Evolutionary conservation across 176 grass and related monocot species (phyloP).

Genomic region (Oryza brachyantha): DNA sequence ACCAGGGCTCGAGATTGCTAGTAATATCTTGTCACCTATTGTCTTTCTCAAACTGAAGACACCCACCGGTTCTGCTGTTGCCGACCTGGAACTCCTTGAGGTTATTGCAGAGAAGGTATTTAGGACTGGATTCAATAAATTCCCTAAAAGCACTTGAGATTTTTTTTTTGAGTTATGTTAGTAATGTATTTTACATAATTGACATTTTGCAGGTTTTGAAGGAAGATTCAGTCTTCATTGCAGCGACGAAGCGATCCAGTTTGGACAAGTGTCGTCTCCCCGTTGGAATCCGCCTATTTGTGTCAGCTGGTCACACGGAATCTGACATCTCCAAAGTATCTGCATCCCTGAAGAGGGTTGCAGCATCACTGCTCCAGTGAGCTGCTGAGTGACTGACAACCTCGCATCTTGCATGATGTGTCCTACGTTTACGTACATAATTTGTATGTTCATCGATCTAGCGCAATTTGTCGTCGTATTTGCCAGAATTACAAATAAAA

Average conservation of each 20-base stretch:
- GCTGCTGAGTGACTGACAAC: background rate
- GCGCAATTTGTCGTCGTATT: background rate
- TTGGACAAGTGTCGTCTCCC: slow-evolving; percentile 51
- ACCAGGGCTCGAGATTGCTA: slow-evolving; percentile 37
- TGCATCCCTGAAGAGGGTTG: slow-evolving; percentile 43
- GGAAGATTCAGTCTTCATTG: slow-evolving; percentile 60
- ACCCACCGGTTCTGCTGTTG: slow-evolving; percentile 36
- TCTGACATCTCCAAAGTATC: slow-evolving; percentile 36
- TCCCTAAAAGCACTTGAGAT: background rate
- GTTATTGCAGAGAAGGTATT: slow-evolving; percentile 45
- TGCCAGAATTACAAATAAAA: background rate
- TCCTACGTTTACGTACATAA: background rate
- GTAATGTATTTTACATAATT: background rate
- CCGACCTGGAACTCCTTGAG: slow-evolving; percentile 40
- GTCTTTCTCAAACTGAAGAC: slow-evolving; percentile 57
- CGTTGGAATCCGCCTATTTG: slow-evolving; percentile 45
- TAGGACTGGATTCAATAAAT: background rate
- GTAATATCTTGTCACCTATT: slow-evolving; percentile 44
- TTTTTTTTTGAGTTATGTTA: background rate
- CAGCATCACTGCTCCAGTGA: slow-evolving; percentile 14
- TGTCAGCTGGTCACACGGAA: slow-evolving; percentile 48
- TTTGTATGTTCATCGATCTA: background rate
- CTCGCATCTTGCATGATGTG: background rate
- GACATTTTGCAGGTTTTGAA: slow-evolving; percentile 35
- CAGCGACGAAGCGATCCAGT: slow-evolving; percentile 40